A percentile compares a stretch with the other conserved stretches of the same genome.
These are phyloP conservation scores for Chytriomyces sp. DNA, from an alignment of 192 early-diverging fungal species.

Conservation along the genomic window DNA sequence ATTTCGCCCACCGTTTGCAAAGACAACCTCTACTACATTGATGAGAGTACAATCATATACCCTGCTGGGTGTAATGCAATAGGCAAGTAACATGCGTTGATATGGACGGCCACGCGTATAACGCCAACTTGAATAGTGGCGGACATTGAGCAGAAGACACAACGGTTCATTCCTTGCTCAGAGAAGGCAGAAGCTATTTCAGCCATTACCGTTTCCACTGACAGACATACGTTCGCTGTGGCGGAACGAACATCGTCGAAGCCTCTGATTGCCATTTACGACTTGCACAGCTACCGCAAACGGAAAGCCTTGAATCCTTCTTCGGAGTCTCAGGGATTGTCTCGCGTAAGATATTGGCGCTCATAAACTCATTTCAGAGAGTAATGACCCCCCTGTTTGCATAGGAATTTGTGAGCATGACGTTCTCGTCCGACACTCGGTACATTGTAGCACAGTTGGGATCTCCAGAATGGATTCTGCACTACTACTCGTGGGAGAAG, in stretches of 20 bases:
- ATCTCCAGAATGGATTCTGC: slow-evolving; percentile 52
- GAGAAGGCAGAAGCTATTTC: slow-evolving; percentile 42
- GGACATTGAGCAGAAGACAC: slow-evolving; percentile 49
- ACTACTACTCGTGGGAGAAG: slow-evolving; percentile 62
- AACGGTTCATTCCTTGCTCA: slow-evolving; percentile 48
- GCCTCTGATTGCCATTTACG: slow-evolving; percentile 49
- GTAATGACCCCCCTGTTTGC: background rate
- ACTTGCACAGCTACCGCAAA: slow-evolving; percentile 45
- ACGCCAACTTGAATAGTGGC: slow-evolving; percentile 31
- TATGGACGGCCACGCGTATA: background rate
- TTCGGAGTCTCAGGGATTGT: slow-evolving; percentile 12
- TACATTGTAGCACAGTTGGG: slow-evolving; percentile 51
- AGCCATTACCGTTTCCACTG: slow-evolving; percentile 44
- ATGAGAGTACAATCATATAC: slow-evolving; percentile 55
- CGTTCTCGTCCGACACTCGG: slow-evolving; percentile 54
- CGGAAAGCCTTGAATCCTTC: slow-evolving; percentile 34
- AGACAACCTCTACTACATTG: slow-evolving; percentile 52
- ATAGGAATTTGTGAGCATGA: slow-evolving; percentile 51
- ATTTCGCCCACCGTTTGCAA: slow-evolving; percentile 32
- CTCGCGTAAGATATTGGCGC: slow-evolving; percentile 21
- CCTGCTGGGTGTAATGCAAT: slow-evolving; percentile 54
- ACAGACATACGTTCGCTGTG: slow-evolving; percentile 54
- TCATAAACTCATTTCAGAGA: background rate
- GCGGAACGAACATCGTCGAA: slow-evolving; percentile 37
- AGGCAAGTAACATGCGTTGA: slow-evolving; percentile 31